Base-by-base conservation (phyloP, 1,284 basidiomycete species). In the Cryptococcus sp. region DNA sequence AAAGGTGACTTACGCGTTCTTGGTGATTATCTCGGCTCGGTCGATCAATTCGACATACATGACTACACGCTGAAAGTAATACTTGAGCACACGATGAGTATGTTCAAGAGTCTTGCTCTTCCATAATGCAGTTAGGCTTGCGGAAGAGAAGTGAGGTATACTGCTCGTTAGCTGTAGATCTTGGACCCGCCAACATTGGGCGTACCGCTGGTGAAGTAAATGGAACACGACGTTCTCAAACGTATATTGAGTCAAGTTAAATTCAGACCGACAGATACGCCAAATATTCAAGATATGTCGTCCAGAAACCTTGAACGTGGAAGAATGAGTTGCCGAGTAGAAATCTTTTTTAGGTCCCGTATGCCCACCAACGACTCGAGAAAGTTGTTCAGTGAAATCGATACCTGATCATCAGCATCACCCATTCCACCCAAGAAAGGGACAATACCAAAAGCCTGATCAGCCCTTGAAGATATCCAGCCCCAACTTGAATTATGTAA, bases 211-310 rank as follows among this genome's bases (percentile, higher is more conserved):
- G 32, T 80, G 81, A 7, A 97, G 77, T 9, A 91, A 67, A 61
- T 92, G 84, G 62, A 90, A 92, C 0, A 80, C 87, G 0, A 91
- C 85, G 63, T 94, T 92, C 75, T 98, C 94, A 59, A 97, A 88
- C 0, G 88, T 85, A 70, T 98, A 93, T 52, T 82, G 83, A 39
- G 81, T 83, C 51, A 98, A 76, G 7, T 81, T 84, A 50, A 87
- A 82, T 62, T 98, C 93, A 1, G 85, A 82, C 28, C 91, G 84
- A 81, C 98, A 88, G 50, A 97, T 82, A 45, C 92, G 80, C 93
- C 92, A 97, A 13, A 92, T 77, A 61, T 97, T 96, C 46, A 98
- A 78, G 31, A 93, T 86, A 68, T 98, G 92, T 9, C 94, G 81
- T 0, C 94, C 94, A 10, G 82, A 80, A 34, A 94, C 84, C 61